These are phyloP conservation scores for Populus hybrid DNA, from an alignment of 441 rosid genomes.

Conservation along the genomic window DNA sequence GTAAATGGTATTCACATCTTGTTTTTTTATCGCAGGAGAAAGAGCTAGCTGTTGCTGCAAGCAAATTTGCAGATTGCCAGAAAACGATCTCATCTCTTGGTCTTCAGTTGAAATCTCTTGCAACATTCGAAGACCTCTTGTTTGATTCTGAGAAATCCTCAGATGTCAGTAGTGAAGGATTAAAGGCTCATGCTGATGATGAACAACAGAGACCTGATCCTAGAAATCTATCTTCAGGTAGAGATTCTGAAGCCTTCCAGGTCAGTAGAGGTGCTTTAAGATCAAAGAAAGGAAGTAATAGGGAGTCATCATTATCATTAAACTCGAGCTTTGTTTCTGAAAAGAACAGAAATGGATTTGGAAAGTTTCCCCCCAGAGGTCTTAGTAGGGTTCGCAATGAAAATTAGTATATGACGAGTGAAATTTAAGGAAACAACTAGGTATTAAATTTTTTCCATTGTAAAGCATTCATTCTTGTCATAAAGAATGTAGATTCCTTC, in stretches of 20 bases:
- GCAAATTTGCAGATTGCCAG: slow-evolving; percentile 77
- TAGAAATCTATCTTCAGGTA: slow-evolving; percentile 12
- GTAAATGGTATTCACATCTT: slow-evolving; percentile 6
- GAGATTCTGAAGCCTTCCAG: slow-evolving; percentile 15
- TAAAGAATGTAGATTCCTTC: not conserved
- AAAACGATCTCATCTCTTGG: slow-evolving; percentile 76
- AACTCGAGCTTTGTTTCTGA: slow-evolving; percentile 9
- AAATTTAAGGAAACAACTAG: no score
- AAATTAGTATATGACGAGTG: not conserved
- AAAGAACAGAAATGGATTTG: slow-evolving; percentile 19
- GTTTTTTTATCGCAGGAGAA: slow-evolving; percentile 46
- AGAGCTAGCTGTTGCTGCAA: slow-evolving; percentile 68
- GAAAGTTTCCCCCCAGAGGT: slow-evolving; percentile 25
- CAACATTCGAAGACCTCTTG: slow-evolving; percentile 53
- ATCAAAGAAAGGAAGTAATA: not conserved
- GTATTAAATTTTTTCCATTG: not conserved
- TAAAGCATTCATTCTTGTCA: no score
- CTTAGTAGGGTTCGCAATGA: slow-evolving; percentile 6
- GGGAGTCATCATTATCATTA: not conserved
- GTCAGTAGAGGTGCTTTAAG: slow-evolving; percentile 8
- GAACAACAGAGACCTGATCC: slow-evolving; percentile 19
- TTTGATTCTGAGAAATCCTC: slow-evolving; percentile 33
- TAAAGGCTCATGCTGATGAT: slow-evolving; percentile 11
- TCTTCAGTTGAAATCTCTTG: slow-evolving; percentile 59
- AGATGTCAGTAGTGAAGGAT: slow-evolving; percentile 21